Evolutionary conservation across 495 filamentous ascomycete species (phyloP), one percentile per base, ranked within the genome.

Genomic region (Penicillium silybi): DNA sequence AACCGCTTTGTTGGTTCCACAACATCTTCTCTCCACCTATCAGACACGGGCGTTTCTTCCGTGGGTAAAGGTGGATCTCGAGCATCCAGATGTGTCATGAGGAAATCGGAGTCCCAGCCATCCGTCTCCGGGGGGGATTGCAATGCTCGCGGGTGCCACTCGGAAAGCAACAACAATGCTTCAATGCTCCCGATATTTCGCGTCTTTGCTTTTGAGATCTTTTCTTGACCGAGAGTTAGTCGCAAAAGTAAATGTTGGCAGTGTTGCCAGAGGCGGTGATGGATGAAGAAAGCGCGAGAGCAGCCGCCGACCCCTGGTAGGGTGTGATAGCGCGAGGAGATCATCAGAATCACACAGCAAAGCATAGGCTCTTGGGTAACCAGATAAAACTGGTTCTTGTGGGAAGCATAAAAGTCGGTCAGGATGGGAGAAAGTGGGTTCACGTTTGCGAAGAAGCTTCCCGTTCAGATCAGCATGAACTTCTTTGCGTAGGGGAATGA

Each of bases 231-330:
- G 1, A 71, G 55, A 27, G 63, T 71, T 6, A 74, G 58, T 11
- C 67, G 67, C 46, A 68, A 61, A 23, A 76, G 57, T 10, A 76
- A 61, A 34, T 66, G 62, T 41, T 74, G 65, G 46, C 70, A 73
- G 29, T 73, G 67, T 34, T 73, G 66, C 71, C 71, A 76, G n/a
- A 76, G 50, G 6, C 71, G 57, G 20, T 70, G 56, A 48, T 76
- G 71, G 17, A 74, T 68, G 51, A 72, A 72, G 44, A 67, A 69
- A 20, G 63, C 59, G 0, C 72, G 61, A 4, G 70, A 68, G 4
- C 46, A 56, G 1, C 65, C 67, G 5, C 63, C 68, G 0, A 61
- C 54, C 10, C 71, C 70, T 6, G 68, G 64, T 5, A 76, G 61
- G 7, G 60, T 56, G 29, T 72, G 62, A 42, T 66, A 65, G 15